Percentiles rank a stretch among this genome's conserved stretches.
These are phyloP conservation scores for Aureobasidium sp. DNA, from an alignment of 2,329 filamentous ascomycete species.

Conservation along the genomic window DNA sequence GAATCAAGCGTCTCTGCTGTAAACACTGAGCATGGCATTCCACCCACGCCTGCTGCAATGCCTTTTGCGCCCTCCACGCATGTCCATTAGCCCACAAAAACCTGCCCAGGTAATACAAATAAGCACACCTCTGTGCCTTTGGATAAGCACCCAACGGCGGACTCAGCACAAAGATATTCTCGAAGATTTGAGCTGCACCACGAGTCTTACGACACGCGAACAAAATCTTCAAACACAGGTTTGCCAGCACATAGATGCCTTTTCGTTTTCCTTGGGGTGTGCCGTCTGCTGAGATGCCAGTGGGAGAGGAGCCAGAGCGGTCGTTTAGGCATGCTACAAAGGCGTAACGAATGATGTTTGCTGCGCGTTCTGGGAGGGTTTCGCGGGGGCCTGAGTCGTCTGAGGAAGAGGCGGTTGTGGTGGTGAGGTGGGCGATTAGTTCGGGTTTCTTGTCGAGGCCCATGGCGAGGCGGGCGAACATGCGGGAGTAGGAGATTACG, in stretches of 20 bases:
- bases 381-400: conserved; percentile 60
- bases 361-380: conserved; percentile 77
- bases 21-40: conserved; percentile 53
- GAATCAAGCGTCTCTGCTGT: conserved; percentile 67
- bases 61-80: conserved; percentile 66
- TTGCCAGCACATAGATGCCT: conserved; percentile 87
- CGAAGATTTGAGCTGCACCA: conserved; percentile 80
- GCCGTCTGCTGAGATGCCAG: conserved; percentile 43
- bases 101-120: conserved; percentile 90
- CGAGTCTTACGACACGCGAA: conserved; percentile 81
- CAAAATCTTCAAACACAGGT: conserved; percentile 78
- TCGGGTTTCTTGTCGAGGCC: conserved; percentile 73
- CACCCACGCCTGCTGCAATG: conserved; percentile 70
- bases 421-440: conserved; percentile 56
- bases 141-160: conserved; percentile 76
- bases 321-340: conserved; percentile 87
- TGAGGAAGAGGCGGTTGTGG: conserved; percentile 26
- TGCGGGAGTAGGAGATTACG: conserved; percentile 71
- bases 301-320: conserved; percentile 52
- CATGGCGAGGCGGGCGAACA: conserved; percentile 75
- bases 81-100: conserved; percentile 82
- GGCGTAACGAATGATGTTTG: conserved; percentile 81
- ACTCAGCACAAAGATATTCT: conserved; percentile 75
- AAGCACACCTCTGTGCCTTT: conserved; percentile 79
- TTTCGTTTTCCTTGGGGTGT: conserved; percentile 70